Evolutionary conservation across 768 basidiomycete genomes (phyloP).

Genomic region (Chiua virens): DNA sequence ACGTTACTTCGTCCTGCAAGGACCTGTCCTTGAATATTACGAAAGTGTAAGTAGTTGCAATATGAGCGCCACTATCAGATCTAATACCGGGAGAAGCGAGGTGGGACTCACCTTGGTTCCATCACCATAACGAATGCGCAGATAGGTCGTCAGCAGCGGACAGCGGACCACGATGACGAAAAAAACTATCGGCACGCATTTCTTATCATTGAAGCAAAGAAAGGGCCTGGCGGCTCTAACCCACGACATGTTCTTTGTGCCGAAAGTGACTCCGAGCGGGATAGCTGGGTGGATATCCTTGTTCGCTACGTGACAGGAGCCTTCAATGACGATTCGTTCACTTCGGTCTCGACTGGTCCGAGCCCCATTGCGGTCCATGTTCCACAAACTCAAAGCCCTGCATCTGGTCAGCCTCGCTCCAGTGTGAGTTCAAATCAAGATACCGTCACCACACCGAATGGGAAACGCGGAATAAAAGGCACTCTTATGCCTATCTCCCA

Average conservation of each 20-base stretch:
- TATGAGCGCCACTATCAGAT: constrained; percentile 5
- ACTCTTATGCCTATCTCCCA: constrained; percentile 56
- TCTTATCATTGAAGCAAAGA: constrained; percentile 89
- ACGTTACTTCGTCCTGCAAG: constrained; percentile 90
- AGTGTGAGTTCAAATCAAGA: constrained; percentile 52
- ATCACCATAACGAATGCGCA: constrained; percentile 91
- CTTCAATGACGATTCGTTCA: constrained; percentile 70
- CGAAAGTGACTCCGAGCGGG: constrained; percentile 90
- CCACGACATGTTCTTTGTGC: constrained; percentile 93
- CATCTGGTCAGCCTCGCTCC: constrained; percentile 50
- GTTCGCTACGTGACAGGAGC: constrained; percentile 82
- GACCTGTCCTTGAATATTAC: constrained; percentile 90
- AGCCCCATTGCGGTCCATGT: constrained; percentile 25
- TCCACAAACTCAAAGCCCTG: constrained; percentile 25
- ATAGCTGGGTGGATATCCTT: constrained; percentile 92
- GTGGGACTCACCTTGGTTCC: constrained; percentile 87
- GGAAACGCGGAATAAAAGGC: constrained; percentile 41
- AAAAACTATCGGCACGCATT: constrained; percentile 97
- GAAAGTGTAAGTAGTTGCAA: constrained; percentile 74
- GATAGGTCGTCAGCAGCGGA: constrained; percentile 90
- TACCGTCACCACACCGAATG: constrained; percentile 17
- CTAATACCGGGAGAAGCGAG: constrained; percentile 54
- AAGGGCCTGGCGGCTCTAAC: constrained; percentile 64
- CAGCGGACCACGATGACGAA: constrained; percentile 67
- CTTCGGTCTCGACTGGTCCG: constrained; percentile 40